These are phyloP conservation scores for Aureobasidium sp. DNA, from an alignment of 2,329 filamentous ascomycete species.

Conservation along the genomic window DNA sequence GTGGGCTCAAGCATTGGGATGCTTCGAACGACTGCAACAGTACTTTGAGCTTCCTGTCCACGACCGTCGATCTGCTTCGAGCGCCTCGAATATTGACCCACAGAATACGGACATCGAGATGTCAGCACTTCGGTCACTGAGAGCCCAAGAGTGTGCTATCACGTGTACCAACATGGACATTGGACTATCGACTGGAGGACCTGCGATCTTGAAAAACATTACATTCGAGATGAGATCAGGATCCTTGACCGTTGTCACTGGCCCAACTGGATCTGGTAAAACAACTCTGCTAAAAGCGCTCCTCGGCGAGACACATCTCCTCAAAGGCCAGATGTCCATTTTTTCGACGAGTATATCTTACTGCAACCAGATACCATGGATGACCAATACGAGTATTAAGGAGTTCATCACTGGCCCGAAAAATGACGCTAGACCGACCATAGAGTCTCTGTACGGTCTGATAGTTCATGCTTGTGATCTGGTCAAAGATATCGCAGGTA, in stretches of 20 bases:
- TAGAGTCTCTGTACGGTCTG: too few relatives aligned
- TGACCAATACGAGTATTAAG: too few relatives aligned
- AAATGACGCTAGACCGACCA: too few relatives aligned
- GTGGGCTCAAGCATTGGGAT: not conserved
- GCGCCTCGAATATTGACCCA: not conserved
- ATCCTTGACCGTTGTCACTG: not conserved
- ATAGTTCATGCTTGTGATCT: too few relatives aligned
- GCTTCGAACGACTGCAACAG: slow-evolving; percentile 5
- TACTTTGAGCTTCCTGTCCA: not conserved
- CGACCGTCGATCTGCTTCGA: not conserved
- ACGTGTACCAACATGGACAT: not conserved
- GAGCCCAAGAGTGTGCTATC: not conserved
- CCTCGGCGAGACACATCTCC: not conserved
- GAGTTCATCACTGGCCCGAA: too few relatives aligned
- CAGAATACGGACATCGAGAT: not conserved
- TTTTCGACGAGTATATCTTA: too few relatives aligned
- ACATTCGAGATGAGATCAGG: not conserved
- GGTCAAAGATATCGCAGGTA: too few relatives aligned
- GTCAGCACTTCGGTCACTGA: not conserved
- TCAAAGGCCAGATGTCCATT: too few relatives aligned
- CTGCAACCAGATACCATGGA: too few relatives aligned
- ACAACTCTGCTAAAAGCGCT: not conserved
- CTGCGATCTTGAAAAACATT: not conserved
- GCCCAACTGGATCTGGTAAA: not conserved
- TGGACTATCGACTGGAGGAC: not conserved